Percentiles rank a stretch among this genome's conserved stretches.
Conservation (phyloP, 129 eudicot species). For the Flaveria linearis region DNA sequence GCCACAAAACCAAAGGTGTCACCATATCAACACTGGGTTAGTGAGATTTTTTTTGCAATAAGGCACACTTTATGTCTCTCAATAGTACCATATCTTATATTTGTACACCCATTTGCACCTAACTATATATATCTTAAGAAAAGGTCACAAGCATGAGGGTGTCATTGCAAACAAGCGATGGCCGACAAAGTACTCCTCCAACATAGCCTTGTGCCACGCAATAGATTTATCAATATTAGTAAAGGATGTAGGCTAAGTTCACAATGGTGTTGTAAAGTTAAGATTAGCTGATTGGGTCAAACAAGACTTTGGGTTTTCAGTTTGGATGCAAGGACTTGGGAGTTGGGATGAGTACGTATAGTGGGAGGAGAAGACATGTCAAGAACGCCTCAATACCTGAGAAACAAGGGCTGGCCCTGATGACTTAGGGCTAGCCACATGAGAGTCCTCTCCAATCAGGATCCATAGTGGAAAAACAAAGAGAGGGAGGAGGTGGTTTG, state of each 20-base stretch:
- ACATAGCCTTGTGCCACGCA: neutral
- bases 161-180: neutral
- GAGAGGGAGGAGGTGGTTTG: no score
- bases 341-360: neutral
- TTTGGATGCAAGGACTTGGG: neutral
- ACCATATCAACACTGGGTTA: no score
- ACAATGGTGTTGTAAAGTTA: neutral
- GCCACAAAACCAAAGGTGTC: neutral
- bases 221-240: no score
- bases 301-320: neutral
- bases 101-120: neutral
- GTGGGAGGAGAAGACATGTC: neutral
- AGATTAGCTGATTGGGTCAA: no score
- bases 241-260: no score
- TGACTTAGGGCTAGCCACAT: no score
- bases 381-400: neutral
- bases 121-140: no score
- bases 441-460: no score
- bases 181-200: neutral
- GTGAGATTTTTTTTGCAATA: neutral
- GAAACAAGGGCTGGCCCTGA: neutral
- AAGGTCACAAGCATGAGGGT: neutral
- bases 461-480: no score
- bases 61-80: neutral
- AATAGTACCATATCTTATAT: neutral